Base-by-base conservation (phyloP, 768 basidiomycete species). In the Lactarius trivialis region DNA sequence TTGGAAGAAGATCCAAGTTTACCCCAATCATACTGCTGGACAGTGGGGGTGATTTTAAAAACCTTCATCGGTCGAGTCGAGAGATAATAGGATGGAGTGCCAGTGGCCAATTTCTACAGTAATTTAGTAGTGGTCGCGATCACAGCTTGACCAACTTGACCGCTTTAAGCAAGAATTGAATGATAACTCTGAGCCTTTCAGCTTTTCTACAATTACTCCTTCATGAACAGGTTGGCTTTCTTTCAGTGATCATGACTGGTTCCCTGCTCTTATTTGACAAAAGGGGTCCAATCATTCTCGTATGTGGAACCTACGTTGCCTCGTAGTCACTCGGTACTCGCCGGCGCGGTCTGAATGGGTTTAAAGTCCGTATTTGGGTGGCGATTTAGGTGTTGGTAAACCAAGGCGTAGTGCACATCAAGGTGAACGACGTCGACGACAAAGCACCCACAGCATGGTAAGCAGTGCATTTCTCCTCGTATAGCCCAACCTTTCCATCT, bases 11-110 rank as follows among this genome's bases (percentile, higher is more conserved):
- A 76, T 4, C 96, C 96, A 17, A 83, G 76, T 77, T 91, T 94
- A 21, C 96, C 96, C 96, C 96, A 99, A 71, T 94, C 92, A 72
- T 98, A 98, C 64, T 85, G 81, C 72, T 98, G 94, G 1, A 85
- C 82, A 7, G 92, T 95, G 2, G 93, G 91, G 5, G 79, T 68
- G 68, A 98, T 81, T 73, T 87, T 89, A 77, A 97, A 93, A 17
- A 93, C 85, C 1, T 75, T 66, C 36, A 67, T 55, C 24, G 7
- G 32, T 12, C n/a, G 33, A 53, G 32, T 12, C n/a, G 33, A 53
- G 56, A 24, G 33, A 61, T 39, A 52, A 34, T 43, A 30, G 49
- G 32, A 51, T 34, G 28, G 37, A 37, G 36, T 33, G 41, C 24
- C 55, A 41, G 11, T 21, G 17, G 28, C 28, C 19, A 28, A 17